Evolutionary conservation across 1,284 basidiomycete genomes (phyloP).

Genomic region (Somion occarium): DNA sequence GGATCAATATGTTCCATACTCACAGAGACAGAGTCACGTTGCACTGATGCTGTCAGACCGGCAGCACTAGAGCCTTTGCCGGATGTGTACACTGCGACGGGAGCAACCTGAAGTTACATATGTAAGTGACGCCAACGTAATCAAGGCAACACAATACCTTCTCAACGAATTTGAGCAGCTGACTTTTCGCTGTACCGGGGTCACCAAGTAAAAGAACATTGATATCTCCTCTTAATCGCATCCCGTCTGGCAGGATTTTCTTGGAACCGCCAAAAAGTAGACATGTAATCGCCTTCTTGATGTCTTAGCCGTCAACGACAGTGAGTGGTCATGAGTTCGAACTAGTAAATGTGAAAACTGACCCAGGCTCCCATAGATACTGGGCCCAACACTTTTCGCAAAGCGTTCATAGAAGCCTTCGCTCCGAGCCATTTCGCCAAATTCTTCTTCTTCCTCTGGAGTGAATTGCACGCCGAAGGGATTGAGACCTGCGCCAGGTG

Average conservation of each 20-base stretch:
- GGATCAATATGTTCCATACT: too few species aligned
- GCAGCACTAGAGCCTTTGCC: slow-evolving; percentile 98
- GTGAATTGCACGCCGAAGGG: slow-evolving; percentile 85
- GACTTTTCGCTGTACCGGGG: slow-evolving; percentile 97
- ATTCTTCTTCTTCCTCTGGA: slow-evolving; percentile 97
- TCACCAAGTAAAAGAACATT: slow-evolving; percentile 96
- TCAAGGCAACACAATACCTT: slow-evolving; percentile 65
- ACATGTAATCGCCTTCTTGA: slow-evolving; percentile 97
- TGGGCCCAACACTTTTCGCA: slow-evolving; percentile 91
- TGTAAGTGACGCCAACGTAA: not conserved
- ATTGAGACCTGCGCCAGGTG: slow-evolving; percentile 63
- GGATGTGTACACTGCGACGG: slow-evolving; percentile 97
- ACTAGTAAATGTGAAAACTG: slow-evolving; percentile 20
- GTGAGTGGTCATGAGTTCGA: slow-evolving; percentile 8
- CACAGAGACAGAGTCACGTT: slow-evolving; percentile 88
- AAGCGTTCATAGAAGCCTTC: slow-evolving; percentile 94
- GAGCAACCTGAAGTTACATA: slow-evolving; percentile 66
- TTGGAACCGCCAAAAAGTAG: slow-evolving; percentile 97
- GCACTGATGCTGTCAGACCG: slow-evolving; percentile 96
- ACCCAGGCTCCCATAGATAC: slow-evolving; percentile 95
- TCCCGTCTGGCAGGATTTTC: slow-evolving; percentile 96
- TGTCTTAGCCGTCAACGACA: slow-evolving; percentile 64
- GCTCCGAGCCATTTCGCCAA: slow-evolving; percentile 83
- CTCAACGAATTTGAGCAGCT: slow-evolving; percentile 97
- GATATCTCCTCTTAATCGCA: slow-evolving; percentile 96